A percentile compares a stretch with the other conserved stretches of the same genome.
These are phyloP conservation scores for Trichoderma virens DNA, from an alignment of 495 filamentous ascomycete species.

Conservation along the genomic window DNA sequence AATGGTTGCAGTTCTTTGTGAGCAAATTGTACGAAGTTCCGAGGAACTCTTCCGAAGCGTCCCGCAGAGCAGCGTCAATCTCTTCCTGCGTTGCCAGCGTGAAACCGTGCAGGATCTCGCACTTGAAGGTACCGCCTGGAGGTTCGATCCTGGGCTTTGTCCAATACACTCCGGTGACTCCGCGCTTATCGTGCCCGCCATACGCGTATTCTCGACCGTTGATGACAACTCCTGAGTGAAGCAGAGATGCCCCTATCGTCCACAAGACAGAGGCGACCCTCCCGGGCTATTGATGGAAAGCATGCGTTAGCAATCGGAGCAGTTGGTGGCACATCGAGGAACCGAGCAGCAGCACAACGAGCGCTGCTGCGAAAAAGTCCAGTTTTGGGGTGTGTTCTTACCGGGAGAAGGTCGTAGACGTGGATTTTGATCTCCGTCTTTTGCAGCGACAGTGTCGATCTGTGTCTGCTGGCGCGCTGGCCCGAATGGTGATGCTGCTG, in stretches of 20 bases:
- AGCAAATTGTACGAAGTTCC: slow-evolving; percentile 69
- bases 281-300: slow-evolving; percentile 44
- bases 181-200: slow-evolving; percentile 64
- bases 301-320: slow-evolving; percentile 11
- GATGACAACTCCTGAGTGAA: slow-evolving; percentile 76
- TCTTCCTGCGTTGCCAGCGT: slow-evolving; percentile 54
- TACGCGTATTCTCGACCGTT: slow-evolving; percentile 71
- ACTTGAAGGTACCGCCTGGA: slow-evolving; percentile 63
- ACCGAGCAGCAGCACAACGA: background rate
- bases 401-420: slow-evolving; percentile 70
- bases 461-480: slow-evolving; percentile 25
- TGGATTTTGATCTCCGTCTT: slow-evolving; percentile 71
- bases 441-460: slow-evolving; percentile 51
- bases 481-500: background rate
- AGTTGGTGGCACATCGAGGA: background rate
- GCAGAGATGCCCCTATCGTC: slow-evolving; percentile 60
- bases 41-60: slow-evolving; percentile 57
- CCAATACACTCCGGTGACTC: slow-evolving; percentile 69
- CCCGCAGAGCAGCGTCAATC: slow-evolving; percentile 57
- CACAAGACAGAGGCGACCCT: slow-evolving; percentile 61
- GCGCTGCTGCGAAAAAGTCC: background rate
- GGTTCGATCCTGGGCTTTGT: slow-evolving; percentile 59
- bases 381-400: slow-evolving; percentile 26
- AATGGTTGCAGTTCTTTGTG: slow-evolving; percentile 77
- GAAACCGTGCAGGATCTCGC: slow-evolving; percentile 64